Evolutionary conservation across 2,329 filamentous ascomycete species (phyloP).

Genomic region (Fusarium nodosum): DNA sequence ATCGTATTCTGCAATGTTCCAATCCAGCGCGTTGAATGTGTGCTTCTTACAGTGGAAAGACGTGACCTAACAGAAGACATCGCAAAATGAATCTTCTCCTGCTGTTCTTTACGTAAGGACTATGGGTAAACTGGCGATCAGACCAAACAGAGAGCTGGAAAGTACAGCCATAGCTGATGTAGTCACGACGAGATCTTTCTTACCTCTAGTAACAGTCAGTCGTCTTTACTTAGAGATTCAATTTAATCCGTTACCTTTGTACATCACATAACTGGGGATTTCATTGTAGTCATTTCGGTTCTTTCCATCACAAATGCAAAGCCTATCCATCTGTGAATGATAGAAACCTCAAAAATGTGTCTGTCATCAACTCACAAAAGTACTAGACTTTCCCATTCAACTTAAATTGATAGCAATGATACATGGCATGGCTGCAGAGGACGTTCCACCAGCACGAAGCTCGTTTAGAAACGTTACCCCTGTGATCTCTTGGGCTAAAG

Average conservation of each 20-base stretch:
- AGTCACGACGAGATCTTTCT: constrained; percentile 82
- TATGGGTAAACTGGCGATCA: constrained; percentile 41
- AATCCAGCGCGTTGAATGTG: constrained; percentile 76
- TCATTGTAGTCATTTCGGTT: constrained; percentile 59
- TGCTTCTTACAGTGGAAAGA: constrained; percentile 79
- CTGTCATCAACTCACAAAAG: too few relatives aligned
- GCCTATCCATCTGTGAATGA: constrained; percentile 38
- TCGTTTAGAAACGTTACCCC: constrained; percentile 72
- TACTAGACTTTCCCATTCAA: background rate
- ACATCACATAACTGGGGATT: constrained; percentile 60
- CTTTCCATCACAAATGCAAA: constrained; percentile 33
- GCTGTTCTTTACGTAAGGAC: constrained; percentile 44
- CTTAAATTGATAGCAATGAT: constrained; percentile 48
- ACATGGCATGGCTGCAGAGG: constrained; percentile 53
- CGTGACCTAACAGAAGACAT: constrained; percentile 86
- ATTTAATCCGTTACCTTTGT: constrained; percentile 45
- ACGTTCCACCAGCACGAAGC: constrained; percentile 72
- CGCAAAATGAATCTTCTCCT: constrained; percentile 75
- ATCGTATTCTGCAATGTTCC: constrained; percentile 74
- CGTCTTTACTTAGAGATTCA: accelerated
- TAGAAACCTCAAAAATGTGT: constrained; percentile 21
- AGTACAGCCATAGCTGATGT: constrained; percentile 82
- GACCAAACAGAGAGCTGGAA: constrained; percentile 57
- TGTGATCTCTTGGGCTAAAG: constrained; percentile 61
- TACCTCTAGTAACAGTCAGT: constrained; percentile 58